A percentile compares a stretch with the other conserved stretches of the same genome.
These are phyloP conservation scores for Dictyostelium citrinum DNA, from an alignment of 78 protist genomes.

Conservation along the genomic window DNA sequence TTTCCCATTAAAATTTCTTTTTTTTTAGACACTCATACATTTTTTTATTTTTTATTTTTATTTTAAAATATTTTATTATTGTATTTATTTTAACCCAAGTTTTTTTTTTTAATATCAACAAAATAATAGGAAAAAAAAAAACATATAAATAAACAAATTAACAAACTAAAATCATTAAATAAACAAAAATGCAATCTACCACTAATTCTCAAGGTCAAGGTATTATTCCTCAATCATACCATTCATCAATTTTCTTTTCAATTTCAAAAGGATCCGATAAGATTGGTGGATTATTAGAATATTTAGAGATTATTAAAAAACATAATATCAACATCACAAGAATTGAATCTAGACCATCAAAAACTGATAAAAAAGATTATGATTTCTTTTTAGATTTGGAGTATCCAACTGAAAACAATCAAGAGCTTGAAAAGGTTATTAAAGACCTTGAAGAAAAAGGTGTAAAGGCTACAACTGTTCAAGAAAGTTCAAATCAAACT, in stretches of 20 bases:
- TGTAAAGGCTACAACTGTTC: constrained; percentile 6
- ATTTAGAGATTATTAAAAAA: constrained; percentile 32
- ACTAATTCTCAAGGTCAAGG: background rate
- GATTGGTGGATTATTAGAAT: constrained; percentile 42
- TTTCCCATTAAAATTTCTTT: too few species aligned
- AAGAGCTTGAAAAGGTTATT: background rate
- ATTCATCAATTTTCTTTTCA: constrained; percentile 55
- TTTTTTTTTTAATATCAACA: too few species aligned
- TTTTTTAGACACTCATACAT: too few species aligned
- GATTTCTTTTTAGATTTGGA: constrained; percentile 80
- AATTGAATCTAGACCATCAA: constrained; percentile 83
- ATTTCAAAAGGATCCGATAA: constrained; percentile 7
- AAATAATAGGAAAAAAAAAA: too few species aligned
- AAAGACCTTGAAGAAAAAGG: constrained; percentile 8
- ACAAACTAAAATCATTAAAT: background rate
- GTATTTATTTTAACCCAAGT: too few species aligned
- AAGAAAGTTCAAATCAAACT: constrained; percentile 20
- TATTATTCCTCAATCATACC: background rate
- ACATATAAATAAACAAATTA: background rate
- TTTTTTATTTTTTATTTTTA: too few species aligned
- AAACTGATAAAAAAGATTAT: constrained; percentile 29
- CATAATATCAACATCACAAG: constrained; percentile 43
- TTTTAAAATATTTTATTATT: too few species aligned
- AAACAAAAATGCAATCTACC: background rate
- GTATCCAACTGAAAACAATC: background rate